These are phyloP conservation scores for Sugiyamaella valdiviana DNA, from an alignment of 805 yeast species.

Conservation along the genomic window DNA sequence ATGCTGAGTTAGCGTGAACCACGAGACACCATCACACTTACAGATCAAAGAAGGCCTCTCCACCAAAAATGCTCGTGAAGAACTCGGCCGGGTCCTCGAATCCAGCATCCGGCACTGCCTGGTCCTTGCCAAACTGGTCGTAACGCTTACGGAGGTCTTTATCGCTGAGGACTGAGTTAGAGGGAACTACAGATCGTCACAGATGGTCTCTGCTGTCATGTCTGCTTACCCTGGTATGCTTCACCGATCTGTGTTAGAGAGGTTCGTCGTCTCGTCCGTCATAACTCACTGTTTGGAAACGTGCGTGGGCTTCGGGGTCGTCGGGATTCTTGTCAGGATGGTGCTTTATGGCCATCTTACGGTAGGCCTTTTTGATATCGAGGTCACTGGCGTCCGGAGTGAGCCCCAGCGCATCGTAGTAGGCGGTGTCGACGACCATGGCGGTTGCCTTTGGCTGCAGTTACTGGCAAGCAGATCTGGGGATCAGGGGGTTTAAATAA, in stretches of 20 bases:
- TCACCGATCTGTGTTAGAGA: constrained; percentile 38
- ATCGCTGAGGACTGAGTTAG: constrained; percentile 58
- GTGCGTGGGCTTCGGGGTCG: constrained; percentile 81
- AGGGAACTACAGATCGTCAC: not conserved
- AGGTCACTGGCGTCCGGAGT: constrained; percentile 60
- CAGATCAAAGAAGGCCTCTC: constrained; percentile 73
- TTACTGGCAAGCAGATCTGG: not conserved
- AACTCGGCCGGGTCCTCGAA: constrained; percentile 81
- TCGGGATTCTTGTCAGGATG: constrained; percentile 98
- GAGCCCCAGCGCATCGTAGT: constrained; percentile 77
- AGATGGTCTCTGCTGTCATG: not conserved
- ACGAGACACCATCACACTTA: constrained; percentile 4
- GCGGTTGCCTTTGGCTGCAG: too few relatives aligned
- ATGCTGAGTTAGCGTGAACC: constrained; percentile 40
- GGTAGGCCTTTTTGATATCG: constrained; percentile 89
- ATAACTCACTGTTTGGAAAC: constrained; percentile 55
- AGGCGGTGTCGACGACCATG: constrained; percentile 82
- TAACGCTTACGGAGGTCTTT: constrained; percentile 60
- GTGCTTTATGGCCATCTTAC: constrained; percentile 79
- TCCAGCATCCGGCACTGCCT: constrained; percentile 62
- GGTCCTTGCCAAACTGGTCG: constrained; percentile 79
- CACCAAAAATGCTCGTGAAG: constrained; percentile 82
- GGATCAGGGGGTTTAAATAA: not conserved
- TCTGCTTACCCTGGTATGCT: constrained; percentile 36
- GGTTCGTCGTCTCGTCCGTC: too few relatives aligned